Evolutionary conservation across 305 asterid species (phyloP), one percentile per base, ranked within the genome.

Genomic region (Fraxinus platypoda): DNA sequence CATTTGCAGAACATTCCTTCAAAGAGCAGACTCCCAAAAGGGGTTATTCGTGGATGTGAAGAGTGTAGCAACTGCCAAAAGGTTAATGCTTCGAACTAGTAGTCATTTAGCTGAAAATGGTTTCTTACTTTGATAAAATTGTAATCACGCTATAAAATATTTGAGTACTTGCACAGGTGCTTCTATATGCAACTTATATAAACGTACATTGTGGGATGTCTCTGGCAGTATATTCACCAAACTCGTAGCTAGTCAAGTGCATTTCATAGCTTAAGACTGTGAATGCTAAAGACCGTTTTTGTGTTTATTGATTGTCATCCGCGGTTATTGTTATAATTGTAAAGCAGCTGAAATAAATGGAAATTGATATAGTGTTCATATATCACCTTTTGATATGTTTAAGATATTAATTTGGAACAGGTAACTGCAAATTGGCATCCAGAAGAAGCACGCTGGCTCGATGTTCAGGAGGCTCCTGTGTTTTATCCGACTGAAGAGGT

Each of bases 401-500:
- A 66, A 21, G 38, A 46, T 85, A 79, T 76, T 79, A 85, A 86
- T 78, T 74, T 83, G 90, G 87, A 86, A 85, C 94, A 96, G 98
- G 98, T 96, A 46, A 84, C 81, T 84, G 98, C 98, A 76, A 91
- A 86, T 89, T 96, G 99, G 98, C 89, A 78, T 77, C 97, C 97
- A 70, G 90, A 92, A 81, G 97, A 92, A 86, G 92, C 95, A 81
- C 86, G 88, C 73, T 89, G 90, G 90, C 97, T 97, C 38, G 88
- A 91, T 80, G 88, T 96, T 82, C 89, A 84, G 87, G 93, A 92
- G 6, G 97, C 93, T 85, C 98, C 98, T 31, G 97, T 91, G 57
- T 94, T 94, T 88, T 89, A 94, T 90, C 97, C 98, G 78, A 88
- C 97, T 26, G 97, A 91, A 88, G 94, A 94, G 98, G 98, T 94